phyloP scores from a whole-genome alignment of 2,329 filamentous ascomycete species.

The Coniochaeta prunicola region DNA sequence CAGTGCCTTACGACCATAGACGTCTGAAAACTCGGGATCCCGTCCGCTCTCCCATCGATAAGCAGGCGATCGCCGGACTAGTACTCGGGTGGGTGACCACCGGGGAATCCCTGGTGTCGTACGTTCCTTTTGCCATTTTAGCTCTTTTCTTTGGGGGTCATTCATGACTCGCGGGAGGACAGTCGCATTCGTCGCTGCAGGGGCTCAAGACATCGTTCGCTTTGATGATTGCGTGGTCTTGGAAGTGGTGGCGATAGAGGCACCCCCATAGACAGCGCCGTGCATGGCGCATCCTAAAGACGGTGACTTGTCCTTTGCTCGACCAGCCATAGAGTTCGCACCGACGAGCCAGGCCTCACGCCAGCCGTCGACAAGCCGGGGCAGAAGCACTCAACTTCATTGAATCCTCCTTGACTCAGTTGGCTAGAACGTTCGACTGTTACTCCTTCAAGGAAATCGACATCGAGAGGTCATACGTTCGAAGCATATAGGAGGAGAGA shows the following conservation, averaged over 20 bases:
- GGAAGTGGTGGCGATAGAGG: no score
- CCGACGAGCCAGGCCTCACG: no score
- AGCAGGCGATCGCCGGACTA: neutral
- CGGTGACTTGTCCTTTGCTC: no score
- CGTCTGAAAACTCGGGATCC: slow-evolving; percentile 1
- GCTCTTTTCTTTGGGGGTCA: neutral
- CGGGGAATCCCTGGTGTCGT: slow-evolving; percentile 2
- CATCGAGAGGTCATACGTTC: neutral
- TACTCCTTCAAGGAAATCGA: neutral
- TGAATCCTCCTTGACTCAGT: neutral
- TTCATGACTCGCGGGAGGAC: neutral
- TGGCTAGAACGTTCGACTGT: neutral
- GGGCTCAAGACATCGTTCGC: neutral
- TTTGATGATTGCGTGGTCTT: no score
- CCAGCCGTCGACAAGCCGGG: no score
- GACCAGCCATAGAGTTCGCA: no score
- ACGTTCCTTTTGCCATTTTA: neutral
- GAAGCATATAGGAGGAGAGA: neutral
- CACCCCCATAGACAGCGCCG: no score
- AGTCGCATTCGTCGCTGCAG: no score
- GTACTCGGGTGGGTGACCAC: neutral
- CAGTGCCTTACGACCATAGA: neutral
- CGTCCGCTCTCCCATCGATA: neutral
- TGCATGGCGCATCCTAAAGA: no score
- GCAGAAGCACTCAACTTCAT: no score